Conservation (phyloP, 306 rosid genomes). For the Acacia crassicarpa region DNA sequence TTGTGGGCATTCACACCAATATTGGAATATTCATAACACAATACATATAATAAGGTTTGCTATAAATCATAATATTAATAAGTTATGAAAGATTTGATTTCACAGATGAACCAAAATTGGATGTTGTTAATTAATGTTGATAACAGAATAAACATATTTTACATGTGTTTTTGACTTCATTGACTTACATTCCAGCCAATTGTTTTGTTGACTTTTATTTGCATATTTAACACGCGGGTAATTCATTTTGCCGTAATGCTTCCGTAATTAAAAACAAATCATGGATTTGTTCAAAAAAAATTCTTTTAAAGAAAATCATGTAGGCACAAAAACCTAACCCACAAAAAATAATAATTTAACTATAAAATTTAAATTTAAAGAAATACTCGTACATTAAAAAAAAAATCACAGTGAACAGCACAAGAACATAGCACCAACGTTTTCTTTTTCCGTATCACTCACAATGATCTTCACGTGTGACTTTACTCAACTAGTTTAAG, state of each 20-base stretch:
- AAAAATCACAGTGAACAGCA: neutral
- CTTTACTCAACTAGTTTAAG: neutral
- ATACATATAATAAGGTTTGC: too few relatives aligned
- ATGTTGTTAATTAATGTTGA: neutral
- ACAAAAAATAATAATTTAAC: neutral
- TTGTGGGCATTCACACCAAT: too few relatives aligned
- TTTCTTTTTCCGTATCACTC: neutral
- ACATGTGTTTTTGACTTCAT: neutral
- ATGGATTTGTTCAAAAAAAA: too few relatives aligned
- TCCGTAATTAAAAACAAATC: neutral
- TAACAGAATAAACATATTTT: neutral
- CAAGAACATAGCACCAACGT: neutral
- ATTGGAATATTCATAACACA: too few relatives aligned
- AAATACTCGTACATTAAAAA: too few relatives aligned
- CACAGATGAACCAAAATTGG: neutral
- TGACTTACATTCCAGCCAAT: neutral
- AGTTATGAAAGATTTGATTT: neutral
- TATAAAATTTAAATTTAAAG: neutral
- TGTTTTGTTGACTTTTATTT: neutral
- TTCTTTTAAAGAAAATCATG: neutral
- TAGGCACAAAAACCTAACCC: too few relatives aligned
- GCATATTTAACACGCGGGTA: neutral
- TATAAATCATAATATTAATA: too few relatives aligned
- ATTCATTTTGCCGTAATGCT: neutral
- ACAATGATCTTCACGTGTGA: neutral